Conservation (phyloP, 495 filamentous ascomycete genomes). For the Hypoxylon fragiforme region DNA sequence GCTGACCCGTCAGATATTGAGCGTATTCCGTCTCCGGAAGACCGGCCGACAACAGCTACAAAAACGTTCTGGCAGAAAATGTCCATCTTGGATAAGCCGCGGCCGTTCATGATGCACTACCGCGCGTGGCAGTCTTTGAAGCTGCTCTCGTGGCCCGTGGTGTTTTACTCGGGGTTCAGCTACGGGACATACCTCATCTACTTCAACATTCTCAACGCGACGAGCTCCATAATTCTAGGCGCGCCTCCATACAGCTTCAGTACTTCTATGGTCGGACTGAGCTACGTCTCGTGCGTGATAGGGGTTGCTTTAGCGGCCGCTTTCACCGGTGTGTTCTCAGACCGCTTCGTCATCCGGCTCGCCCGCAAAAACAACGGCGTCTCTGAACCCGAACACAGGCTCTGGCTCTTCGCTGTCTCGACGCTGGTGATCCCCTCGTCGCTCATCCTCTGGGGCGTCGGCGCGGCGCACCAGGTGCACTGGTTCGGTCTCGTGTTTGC, state of each 20-base stretch:
- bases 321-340: conserved; percentile 52
- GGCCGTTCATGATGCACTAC: conserved; percentile 56
- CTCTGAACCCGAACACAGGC: conserved; percentile 63
- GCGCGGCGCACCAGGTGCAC: conserved; percentile 61
- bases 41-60: conserved; percentile 5
- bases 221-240: conserved; percentile 62
- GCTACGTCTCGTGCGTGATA: conserved; percentile 61
- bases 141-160: conserved; percentile 62
- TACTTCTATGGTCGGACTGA: conserved; percentile 64
- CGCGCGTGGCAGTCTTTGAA: conserved; percentile 41
- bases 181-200: conserved; percentile 66
- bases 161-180: conserved; percentile 68
- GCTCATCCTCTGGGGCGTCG: conserved; percentile 70
- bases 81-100: conserved; percentile 52
- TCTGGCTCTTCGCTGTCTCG: conserved; percentile 63
- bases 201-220: conserved; percentile 70
- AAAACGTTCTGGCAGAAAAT: conserved; percentile 61
- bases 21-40: conserved; percentile 44
- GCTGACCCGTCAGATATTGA: conserved; percentile 7
- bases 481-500: conserved; percentile 67
- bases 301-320: conserved; percentile 47
- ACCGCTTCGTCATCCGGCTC: conserved; percentile 60
- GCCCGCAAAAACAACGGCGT: conserved; percentile 65
- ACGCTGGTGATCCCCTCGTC: conserved; percentile 59
- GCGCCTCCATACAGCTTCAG: conserved; percentile 59